These are phyloP conservation scores for Aspergillus uvarum DNA, from an alignment of 2,329 filamentous ascomycete species.

Conservation along the genomic window DNA sequence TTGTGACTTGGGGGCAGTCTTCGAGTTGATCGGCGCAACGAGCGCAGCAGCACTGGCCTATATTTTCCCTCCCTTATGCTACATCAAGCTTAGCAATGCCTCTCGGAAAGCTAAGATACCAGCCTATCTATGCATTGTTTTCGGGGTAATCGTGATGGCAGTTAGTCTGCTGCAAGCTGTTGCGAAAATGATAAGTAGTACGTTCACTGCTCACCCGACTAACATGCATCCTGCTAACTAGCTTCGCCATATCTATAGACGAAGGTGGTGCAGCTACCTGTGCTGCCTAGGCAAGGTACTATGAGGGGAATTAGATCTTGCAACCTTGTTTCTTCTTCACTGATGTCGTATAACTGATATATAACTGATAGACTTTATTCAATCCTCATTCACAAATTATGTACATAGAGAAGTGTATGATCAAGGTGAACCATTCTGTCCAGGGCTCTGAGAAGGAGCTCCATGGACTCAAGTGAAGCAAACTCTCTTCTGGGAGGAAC, in stretches of 20 bases:
- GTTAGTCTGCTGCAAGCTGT: slow-evolving; percentile 75
- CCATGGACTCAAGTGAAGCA: not conserved
- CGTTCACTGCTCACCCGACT: slow-evolving; percentile 14
- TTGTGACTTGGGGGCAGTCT: slow-evolving; percentile 90
- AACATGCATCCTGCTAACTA: slow-evolving; percentile 13
- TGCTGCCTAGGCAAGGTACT: slow-evolving; percentile 18
- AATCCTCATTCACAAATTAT: not conserved
- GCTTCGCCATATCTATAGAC: slow-evolving; percentile 23
- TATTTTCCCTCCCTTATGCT: slow-evolving; percentile 91
- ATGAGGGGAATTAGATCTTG: not conserved
- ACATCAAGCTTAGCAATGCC: slow-evolving; percentile 82
- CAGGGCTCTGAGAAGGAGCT: not conserved
- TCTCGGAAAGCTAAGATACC: slow-evolving; percentile 73
- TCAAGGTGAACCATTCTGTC: not conserved
- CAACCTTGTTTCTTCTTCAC: not conserved
- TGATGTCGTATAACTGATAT: slow-evolving; percentile 7
- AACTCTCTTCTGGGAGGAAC: not conserved
- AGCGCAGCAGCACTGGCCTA: slow-evolving; percentile 93
- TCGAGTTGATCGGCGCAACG: slow-evolving; percentile 93
- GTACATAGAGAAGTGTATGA: slow-evolving; percentile 13
- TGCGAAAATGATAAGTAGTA: slow-evolving; percentile 60
- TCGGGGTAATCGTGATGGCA: slow-evolving; percentile 76
- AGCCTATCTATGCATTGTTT: slow-evolving; percentile 68
- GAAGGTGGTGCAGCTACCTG: slow-evolving; percentile 37
- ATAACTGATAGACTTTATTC: slow-evolving; percentile 13